These are phyloP conservation scores for Cornus kousa DNA, from an alignment of 148 eudicot species.

Conservation along the genomic window DNA sequence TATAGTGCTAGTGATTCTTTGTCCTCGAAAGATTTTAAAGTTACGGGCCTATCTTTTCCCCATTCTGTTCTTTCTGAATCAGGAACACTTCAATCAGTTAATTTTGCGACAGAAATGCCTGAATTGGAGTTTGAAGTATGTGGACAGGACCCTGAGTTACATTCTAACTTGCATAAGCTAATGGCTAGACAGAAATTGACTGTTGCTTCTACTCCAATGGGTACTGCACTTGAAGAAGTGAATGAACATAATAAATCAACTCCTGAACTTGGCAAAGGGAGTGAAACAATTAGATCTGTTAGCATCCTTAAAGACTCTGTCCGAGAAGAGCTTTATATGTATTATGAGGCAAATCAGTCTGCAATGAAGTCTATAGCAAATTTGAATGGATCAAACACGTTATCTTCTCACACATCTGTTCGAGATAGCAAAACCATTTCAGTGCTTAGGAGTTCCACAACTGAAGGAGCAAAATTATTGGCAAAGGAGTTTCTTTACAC, in stretches of 20 bases:
- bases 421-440: slow-evolving; percentile 22
- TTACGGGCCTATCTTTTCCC: slow-evolving; percentile 19
- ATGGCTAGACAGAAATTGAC: slow-evolving; percentile 19
- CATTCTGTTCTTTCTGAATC: slow-evolving; percentile 24
- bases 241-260: slow-evolving; percentile 15
- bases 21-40: slow-evolving; percentile 24
- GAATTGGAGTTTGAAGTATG: slow-evolving; percentile 16
- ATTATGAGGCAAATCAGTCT: slow-evolving; percentile 39
- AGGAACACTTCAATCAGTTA: slow-evolving; percentile 19
- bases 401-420: slow-evolving; percentile 31
- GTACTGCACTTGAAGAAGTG: slow-evolving; percentile 16
- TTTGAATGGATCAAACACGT: slow-evolving; percentile 24
- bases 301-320: slow-evolving; percentile 23
- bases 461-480: slow-evolving; percentile 26
- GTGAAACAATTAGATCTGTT: slow-evolving; percentile 20
- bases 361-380: slow-evolving; percentile 21
- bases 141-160: slow-evolving; percentile 32
- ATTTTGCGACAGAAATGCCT: slow-evolving; percentile 13
- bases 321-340: slow-evolving; percentile 57
- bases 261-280: slow-evolving; percentile 24
- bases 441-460: slow-evolving; percentile 20
- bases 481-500: slow-evolving; percentile 22
- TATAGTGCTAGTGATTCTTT: slow-evolving; percentile 24
- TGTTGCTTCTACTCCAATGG: slow-evolving; percentile 26
- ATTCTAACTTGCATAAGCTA: slow-evolving; percentile 21